These are phyloP conservation scores for Pythium aquatile DNA, from an alignment of 352 stramenopile genomes.

Conservation along the genomic window DNA sequence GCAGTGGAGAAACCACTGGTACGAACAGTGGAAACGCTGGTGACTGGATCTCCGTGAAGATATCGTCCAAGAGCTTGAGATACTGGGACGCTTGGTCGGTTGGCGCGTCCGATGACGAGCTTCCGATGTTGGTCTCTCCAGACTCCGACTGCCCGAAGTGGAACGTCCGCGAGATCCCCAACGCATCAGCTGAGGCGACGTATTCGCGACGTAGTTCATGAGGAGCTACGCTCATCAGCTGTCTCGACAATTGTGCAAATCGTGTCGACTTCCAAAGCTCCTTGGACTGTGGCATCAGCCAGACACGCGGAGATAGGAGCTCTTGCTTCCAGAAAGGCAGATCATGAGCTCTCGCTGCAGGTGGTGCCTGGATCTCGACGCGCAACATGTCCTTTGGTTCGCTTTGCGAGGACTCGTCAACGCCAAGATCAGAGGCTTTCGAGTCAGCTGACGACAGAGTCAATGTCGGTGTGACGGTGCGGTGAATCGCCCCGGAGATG, in stretches of 20 bases:
- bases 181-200: conserved; percentile 29
- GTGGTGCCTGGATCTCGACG: background rate
- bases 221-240: conserved; percentile 11
- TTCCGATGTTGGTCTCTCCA: background rate
- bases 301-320: background rate
- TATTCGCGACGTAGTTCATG: conserved; percentile 2
- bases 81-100: conserved; percentile 38
- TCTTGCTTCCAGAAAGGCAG: background rate
- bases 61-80: conserved; percentile 45
- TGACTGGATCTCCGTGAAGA: conserved; percentile 59
- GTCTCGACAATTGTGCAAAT: conserved; percentile 22
- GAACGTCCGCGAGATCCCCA: conserved; percentile 40
- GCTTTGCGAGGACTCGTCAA: background rate
- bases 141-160: conserved; percentile 21
- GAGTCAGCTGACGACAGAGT: background rate
- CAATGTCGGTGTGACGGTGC: conserved; percentile 9
- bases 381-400: conserved; percentile 7
- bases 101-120: background rate
- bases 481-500: conserved; percentile 16
- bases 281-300: background rate
- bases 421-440: conserved; percentile 7
- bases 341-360: background rate
- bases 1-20: conserved; percentile 16
- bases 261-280: background rate
- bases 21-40: conserved; percentile 54